Percentiles rank a stretch among this genome's conserved stretches.
Conservation (phyloP, 2,329 filamentous ascomycete genomes). For the Fusarium caatingaense region DNA sequence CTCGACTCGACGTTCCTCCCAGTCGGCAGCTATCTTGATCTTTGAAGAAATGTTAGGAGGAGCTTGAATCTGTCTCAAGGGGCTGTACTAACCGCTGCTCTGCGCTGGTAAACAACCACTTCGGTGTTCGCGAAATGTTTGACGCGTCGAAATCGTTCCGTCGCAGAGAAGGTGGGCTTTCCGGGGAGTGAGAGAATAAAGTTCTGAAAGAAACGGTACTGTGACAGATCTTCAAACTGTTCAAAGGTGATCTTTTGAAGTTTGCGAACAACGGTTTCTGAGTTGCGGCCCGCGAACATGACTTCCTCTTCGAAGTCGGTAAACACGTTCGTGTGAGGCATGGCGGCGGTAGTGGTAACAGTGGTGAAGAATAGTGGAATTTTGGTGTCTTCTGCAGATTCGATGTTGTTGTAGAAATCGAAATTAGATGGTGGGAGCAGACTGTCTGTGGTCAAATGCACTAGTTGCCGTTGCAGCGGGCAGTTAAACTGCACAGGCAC, state of each 20-base stretch:
- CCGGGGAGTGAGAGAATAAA: background rate
- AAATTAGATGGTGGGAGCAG: background rate
- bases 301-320: background rate
- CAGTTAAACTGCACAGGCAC: background rate
- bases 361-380: too few species aligned
- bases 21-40: background rate
- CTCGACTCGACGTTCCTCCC: background rate
- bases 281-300: background rate
- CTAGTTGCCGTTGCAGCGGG: background rate
- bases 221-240: background rate
- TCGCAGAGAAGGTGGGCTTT: background rate
- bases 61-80: background rate
- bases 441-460: background rate
- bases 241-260: background rate
- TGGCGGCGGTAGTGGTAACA: too few species aligned
- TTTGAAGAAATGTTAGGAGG: background rate
- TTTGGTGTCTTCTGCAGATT: background rate
- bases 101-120: background rate
- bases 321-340: background rate
- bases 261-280: background rate
- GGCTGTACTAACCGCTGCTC: background rate
- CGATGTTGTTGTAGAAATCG: background rate
- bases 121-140: background rate
- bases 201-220: rapidly evolving
- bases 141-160: background rate